Conservation (phyloP, 768 basidiomycete genomes). For the Clavaria fumosa region DNA sequence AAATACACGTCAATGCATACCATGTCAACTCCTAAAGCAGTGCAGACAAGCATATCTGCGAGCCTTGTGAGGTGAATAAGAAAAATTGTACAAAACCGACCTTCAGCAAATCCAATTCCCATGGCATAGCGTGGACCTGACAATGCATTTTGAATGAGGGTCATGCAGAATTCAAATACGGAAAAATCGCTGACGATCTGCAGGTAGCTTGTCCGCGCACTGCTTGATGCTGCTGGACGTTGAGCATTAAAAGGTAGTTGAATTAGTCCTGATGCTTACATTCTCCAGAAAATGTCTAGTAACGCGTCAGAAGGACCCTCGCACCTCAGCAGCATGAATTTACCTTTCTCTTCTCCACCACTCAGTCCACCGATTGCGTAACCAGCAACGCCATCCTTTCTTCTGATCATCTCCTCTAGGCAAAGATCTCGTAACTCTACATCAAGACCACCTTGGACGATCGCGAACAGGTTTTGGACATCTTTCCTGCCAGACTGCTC, state of each 20-base stretch:
- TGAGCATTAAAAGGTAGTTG: too few species aligned
- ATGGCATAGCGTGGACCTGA: conserved; percentile 81
- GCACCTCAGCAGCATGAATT: conserved; percentile 5
- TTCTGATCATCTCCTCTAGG: conserved; percentile 65
- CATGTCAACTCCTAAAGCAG: conserved; percentile 89
- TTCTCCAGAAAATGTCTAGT: conserved; percentile 27
- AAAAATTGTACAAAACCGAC: conserved; percentile 20
- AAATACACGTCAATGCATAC: conserved; percentile 22
- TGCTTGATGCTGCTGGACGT: conserved; percentile 26
- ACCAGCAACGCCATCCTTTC: conserved; percentile 66
- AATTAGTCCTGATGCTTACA: too few species aligned
- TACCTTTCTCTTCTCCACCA: conserved; percentile 86
- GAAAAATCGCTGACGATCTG: conserved; percentile 40
- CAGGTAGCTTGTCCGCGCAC: conserved; percentile 64
- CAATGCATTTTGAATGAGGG: conserved; percentile 11
- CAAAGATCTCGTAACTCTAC: conserved; percentile 56
- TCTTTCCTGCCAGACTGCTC: conserved; percentile 46
- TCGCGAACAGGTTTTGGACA: conserved; percentile 78
- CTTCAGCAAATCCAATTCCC: conserved; percentile 89
- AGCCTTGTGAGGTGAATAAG: not conserved
- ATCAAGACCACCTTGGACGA: conserved; percentile 80
- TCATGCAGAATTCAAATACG: not conserved
- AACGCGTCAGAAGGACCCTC: not conserved
- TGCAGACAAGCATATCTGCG: conserved; percentile 74
- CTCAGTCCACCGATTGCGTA: conserved; percentile 86